These are phyloP conservation scores for Sclerospora graminicola DNA, from an alignment of 352 stramenopile genomes.

Conservation along the genomic window DNA sequence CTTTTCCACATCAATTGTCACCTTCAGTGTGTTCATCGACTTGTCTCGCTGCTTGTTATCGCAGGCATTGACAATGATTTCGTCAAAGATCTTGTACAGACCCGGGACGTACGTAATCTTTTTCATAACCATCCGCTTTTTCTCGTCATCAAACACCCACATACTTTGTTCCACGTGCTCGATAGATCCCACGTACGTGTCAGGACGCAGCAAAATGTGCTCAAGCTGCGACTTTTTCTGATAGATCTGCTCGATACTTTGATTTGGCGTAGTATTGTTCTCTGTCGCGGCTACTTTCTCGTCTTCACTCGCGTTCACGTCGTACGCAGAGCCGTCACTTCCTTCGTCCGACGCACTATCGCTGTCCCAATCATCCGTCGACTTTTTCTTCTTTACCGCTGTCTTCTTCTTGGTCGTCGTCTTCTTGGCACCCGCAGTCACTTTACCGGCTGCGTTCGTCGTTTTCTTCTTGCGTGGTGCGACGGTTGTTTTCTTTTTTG, in stretches of 20 bases:
- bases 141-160: slow-evolving; percentile 88
- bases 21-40: slow-evolving; percentile 89
- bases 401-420: slow-evolving; percentile 24
- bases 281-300: slow-evolving; percentile 4
- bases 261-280: slow-evolving; percentile 23
- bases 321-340: slow-evolving; percentile 14
- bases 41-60: slow-evolving; percentile 99
- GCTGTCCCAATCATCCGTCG: slow-evolving; percentile 28
- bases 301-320: slow-evolving; percentile 28
- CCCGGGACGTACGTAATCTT: slow-evolving; percentile 94
- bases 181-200: slow-evolving; percentile 97
- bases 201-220: slow-evolving; percentile 95
- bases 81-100: slow-evolving; percentile 98
- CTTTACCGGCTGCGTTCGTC: slow-evolving; percentile 16
- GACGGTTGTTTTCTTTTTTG: slow-evolving; percentile 11
- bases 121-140: slow-evolving; percentile 87
- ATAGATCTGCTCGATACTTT: slow-evolving; percentile 89
- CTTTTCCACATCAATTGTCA: slow-evolving; percentile 88
- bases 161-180: slow-evolving; percentile 88
- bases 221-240: slow-evolving; percentile 97
- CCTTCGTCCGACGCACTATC: slow-evolving; percentile 16
- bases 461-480: slow-evolving; percentile 23
- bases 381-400: slow-evolving; percentile 46
- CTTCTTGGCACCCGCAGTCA: slow-evolving; percentile 17
- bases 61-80: slow-evolving; percentile 99